A percentile compares a stretch with the other conserved stretches of the same genome.
Evolutionary conservation across 805 yeast species (phyloP).

Genomic region (Wickerhamiella azyma): DNA sequence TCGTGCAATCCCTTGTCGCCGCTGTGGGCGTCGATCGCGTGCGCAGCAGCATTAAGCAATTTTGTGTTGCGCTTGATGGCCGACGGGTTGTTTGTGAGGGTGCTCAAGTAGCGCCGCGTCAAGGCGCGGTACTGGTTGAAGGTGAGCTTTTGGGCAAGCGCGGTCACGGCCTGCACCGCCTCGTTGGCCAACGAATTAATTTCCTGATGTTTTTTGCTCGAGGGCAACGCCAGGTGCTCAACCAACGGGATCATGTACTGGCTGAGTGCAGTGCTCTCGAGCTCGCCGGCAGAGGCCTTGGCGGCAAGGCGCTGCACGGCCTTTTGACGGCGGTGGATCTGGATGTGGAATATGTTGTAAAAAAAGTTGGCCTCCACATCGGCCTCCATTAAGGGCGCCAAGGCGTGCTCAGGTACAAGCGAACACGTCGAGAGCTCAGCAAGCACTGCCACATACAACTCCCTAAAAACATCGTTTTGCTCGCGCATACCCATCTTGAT

Average conservation of each 20-base stretch:
- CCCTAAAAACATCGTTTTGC: constrained; percentile 45
- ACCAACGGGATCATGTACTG: constrained; percentile 75
- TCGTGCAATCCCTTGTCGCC: constrained; percentile 21
- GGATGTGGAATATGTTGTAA: constrained; percentile 66
- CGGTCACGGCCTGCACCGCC: constrained; percentile 47
- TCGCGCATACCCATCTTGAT: constrained; percentile 55
- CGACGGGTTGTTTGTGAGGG: constrained; percentile 33
- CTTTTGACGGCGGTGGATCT: constrained; percentile 70
- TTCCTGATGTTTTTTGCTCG: constrained; percentile 23
- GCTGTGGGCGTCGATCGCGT: constrained; percentile 7
- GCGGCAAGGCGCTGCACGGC: constrained; percentile 57
- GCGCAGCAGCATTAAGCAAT: constrained; percentile 27
- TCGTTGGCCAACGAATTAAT: constrained; percentile 28
- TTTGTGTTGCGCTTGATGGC: constrained; percentile 43
- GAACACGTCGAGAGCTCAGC: constrained; percentile 33
- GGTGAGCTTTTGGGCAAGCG: constrained; percentile 41
- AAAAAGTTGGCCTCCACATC: constrained; percentile 81
- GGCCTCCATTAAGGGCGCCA: constrained; percentile 36
- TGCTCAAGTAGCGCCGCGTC: constrained; percentile 49
- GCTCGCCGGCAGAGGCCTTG: constrained; percentile 29
- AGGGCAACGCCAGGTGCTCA: constrained; percentile 60
- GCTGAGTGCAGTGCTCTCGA: constrained; percentile 39
- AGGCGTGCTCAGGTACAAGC: constrained; percentile 32
- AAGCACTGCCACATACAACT: constrained; percentile 56
- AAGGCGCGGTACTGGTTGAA: constrained; percentile 76